Conservation (phyloP, 495 filamentous ascomycete species). For the Aspergillus nidulans region DNA sequence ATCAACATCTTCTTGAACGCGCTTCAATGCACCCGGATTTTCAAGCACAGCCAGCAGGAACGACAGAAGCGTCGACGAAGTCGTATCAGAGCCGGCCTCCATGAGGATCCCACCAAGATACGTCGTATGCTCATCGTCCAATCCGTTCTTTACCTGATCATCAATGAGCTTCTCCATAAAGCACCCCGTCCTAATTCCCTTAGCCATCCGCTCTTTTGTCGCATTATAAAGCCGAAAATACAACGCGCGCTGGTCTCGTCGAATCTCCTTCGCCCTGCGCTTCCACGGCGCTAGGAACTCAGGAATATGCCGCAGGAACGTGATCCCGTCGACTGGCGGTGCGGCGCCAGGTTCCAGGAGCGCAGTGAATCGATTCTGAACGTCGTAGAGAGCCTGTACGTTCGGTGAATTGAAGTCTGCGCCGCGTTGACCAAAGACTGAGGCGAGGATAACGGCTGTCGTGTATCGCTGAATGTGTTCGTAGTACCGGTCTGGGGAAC, state of each 20-base stretch:
- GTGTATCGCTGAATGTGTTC: slow-evolving; percentile 2
- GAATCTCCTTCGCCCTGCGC: background rate
- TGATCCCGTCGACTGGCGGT: background rate
- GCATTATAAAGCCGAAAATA: background rate
- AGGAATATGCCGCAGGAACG: background rate
- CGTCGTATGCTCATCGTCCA: slow-evolving; percentile 1
- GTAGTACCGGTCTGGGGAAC: background rate
- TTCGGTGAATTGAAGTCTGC: background rate
- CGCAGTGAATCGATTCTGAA: slow-evolving; percentile 1
- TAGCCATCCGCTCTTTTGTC: background rate
- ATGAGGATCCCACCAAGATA: slow-evolving; percentile 2
- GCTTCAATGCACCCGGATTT: background rate
- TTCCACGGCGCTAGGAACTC: slow-evolving; percentile 1
- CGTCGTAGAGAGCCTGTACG: background rate
- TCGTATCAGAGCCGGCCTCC: slow-evolving; percentile 2
- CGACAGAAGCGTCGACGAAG: background rate
- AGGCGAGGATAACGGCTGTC: background rate
- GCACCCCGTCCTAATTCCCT: background rate
- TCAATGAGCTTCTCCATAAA: slow-evolving; percentile 4
- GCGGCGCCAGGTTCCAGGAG: background rate
- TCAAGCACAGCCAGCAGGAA: background rate
- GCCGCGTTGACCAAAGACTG: background rate
- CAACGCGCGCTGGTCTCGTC: background rate
- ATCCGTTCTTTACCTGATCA: background rate
- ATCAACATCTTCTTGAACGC: background rate